Evolutionary conservation across 2,329 filamentous ascomycete species (phyloP).

Genomic region (Dactylella cylindrospora): DNA sequence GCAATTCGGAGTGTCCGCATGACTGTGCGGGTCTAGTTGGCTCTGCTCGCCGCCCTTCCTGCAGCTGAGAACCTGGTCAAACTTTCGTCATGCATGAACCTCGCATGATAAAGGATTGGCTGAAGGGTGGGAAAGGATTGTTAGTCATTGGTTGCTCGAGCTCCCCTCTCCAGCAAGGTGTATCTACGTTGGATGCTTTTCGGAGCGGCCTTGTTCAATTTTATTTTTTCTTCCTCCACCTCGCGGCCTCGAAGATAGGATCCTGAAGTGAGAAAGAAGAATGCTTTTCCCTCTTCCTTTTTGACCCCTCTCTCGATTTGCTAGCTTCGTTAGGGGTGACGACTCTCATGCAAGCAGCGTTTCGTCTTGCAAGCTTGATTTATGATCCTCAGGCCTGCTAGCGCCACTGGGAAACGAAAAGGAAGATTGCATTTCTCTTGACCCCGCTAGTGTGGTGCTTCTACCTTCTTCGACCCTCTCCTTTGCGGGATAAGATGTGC

Average conservation of each 20-base stretch:
- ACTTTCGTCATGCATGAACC: slow-evolving; percentile 41
- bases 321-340: too few species aligned
- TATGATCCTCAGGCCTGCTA: background rate
- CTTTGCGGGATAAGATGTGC: slow-evolving; percentile 12
- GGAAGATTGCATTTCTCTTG: background rate
- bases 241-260: too few species aligned
- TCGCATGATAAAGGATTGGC: slow-evolving; percentile 36
- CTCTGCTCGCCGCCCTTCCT: slow-evolving; percentile 33
- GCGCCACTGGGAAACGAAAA: background rate
- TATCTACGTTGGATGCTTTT: too few species aligned
- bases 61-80: slow-evolving; percentile 40
- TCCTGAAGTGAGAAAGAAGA: too few species aligned
- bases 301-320: too few species aligned
- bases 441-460: background rate
- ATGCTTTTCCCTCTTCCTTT: too few species aligned
- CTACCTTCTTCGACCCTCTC: too few species aligned
- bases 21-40: slow-evolving; percentile 32
- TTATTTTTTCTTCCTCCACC: too few species aligned
- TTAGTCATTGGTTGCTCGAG: slow-evolving; percentile 2
- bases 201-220: too few species aligned
- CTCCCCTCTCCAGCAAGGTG: too few species aligned
- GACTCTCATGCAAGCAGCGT: too few species aligned
- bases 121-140: slow-evolving; percentile 15
- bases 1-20: slow-evolving; percentile 36
- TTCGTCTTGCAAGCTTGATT: background rate